Percentiles rank a stretch among this genome's conserved stretches.
Conservation (phyloP, 805 yeast species). For the Dipodascus geniculatus region DNA sequence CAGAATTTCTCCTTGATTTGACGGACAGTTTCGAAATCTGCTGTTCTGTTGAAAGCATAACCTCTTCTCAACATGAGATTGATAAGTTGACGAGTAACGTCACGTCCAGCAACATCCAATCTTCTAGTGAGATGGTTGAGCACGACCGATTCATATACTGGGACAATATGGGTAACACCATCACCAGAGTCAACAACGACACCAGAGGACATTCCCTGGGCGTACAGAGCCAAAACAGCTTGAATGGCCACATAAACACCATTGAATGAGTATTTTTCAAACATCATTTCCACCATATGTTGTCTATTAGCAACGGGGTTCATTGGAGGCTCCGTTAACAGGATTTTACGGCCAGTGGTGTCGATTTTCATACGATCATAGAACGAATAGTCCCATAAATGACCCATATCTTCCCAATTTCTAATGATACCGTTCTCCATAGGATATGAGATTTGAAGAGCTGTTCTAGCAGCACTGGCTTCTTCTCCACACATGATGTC, state of each 20-base stretch:
- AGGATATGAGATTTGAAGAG: conserved; percentile 89
- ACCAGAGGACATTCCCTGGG: conserved; percentile 93
- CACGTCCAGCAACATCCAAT: conserved; percentile 95
- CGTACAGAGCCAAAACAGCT: conserved; percentile 95
- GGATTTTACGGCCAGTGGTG: conserved; percentile 60
- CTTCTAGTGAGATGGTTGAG: conserved; percentile 85
- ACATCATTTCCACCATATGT: conserved; percentile 84
- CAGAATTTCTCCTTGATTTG: conserved; percentile 94
- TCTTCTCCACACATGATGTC: conserved; percentile 98
- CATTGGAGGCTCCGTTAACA: conserved; percentile 96
- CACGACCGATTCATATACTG: conserved; percentile 96
- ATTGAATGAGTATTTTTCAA: conserved; percentile 79
- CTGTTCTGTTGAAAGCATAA: conserved; percentile 95
- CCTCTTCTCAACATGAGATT: conserved; percentile 88
- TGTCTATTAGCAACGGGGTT: conserved; percentile 87
- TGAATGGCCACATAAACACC: conserved; percentile 95
- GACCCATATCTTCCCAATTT: conserved; percentile 98
- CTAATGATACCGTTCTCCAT: conserved; percentile 97
- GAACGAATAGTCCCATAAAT: conserved; percentile 95
- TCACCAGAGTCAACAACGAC: conserved; percentile 98
- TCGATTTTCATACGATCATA: conserved; percentile 79
- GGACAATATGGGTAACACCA: conserved; percentile 97
- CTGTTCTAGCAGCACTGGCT: conserved; percentile 81
- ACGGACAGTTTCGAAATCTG: conserved; percentile 97
- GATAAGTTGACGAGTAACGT: conserved; percentile 92